Percentiles rank a stretch among this genome's conserved stretches.
Evolutionary conservation across 352 stramenopile genomes (phyloP).

Genomic region (Halophytophthora polymorphica): DNA sequence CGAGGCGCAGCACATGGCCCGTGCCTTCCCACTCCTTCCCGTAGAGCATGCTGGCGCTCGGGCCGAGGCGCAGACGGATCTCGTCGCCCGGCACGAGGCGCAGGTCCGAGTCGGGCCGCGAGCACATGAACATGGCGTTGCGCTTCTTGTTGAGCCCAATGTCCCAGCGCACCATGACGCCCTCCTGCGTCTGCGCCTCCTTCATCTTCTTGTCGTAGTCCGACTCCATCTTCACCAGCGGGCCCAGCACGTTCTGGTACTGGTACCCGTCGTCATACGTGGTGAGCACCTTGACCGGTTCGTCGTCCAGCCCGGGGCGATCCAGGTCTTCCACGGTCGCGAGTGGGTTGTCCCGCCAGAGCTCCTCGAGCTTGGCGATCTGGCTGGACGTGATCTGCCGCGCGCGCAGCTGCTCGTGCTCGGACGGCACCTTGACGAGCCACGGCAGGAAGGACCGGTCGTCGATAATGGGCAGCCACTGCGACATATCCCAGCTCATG

Average conservation of each 20-base stretch:
- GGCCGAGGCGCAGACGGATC: slow-evolving; percentile 91
- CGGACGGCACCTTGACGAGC: slow-evolving; percentile 94
- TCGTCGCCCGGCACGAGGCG: slow-evolving; percentile 96
- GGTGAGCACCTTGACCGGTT: slow-evolving; percentile 79
- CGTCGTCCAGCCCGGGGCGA: slow-evolving; percentile 89
- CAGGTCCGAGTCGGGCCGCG: slow-evolving; percentile 84
- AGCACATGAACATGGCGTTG: slow-evolving; percentile 95
- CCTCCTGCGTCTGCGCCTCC: slow-evolving; percentile 94
- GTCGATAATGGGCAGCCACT: slow-evolving; percentile 98
- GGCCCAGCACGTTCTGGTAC: slow-evolving; percentile 99
- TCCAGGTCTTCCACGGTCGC: slow-evolving; percentile 96
- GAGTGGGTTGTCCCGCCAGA: slow-evolving; percentile 97
- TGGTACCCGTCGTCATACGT: slow-evolving; percentile 99
- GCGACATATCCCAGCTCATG: slow-evolving; percentile 98
- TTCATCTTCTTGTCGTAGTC: slow-evolving; percentile 99
- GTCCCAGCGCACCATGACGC: slow-evolving; percentile 92
- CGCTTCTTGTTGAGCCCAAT: slow-evolving; percentile 96
- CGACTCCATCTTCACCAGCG: slow-evolving; percentile 99
- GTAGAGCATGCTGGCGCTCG: slow-evolving; percentile 75
- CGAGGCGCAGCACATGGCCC: slow-evolving; percentile 90
- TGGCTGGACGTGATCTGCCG: slow-evolving; percentile 92
- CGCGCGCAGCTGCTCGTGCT: slow-evolving; percentile 91
- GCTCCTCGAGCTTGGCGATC: slow-evolving; percentile 86
- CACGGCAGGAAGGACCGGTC: slow-evolving; percentile 96
- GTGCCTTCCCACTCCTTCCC: slow-evolving; percentile 92